Base-by-base conservation (phyloP, 352 stramenopile genomes). In the Phytophthora sp. region DNA sequence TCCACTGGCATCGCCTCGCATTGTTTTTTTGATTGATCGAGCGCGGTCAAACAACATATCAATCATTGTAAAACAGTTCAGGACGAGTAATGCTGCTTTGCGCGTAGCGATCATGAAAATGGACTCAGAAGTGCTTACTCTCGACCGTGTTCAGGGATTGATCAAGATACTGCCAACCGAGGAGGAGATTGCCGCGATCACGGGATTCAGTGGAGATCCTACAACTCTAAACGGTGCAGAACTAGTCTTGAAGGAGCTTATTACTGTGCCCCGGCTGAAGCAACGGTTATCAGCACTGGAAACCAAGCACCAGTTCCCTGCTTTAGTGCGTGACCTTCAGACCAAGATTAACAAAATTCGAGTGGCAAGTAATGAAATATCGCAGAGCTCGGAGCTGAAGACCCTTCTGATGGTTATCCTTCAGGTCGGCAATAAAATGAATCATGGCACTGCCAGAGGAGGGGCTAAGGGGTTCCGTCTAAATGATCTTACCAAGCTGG, bases 1-100 rank as follows among this genome's bases (percentile, higher is more conserved):
- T 2, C 84, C 84, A 1, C 24, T 86, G 1, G 48, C 59, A 6
- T 91, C 84, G 1, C 84, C 84, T 8, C 74, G 77, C 6, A 54
- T 93, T 11, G 80, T 93, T 4, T 93, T 91, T 52, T 54, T 93
- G 32, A 93, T 93, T 49, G 84, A 93, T 26, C 74, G 84, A 18
- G 76, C 66, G 2, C 67, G 84, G 4, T 82, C 84, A 5, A 93
- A 93, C 66, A 95, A 95, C 54, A 96, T 98, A n/a, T 97, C 95
- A 15, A 99, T 99, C 64, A 98, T 98, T 64, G 84, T 99, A 37
- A 97, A 97, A 64, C 90, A 97, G 63, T 92, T 99, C 38, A 90
- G 96, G 41, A 97, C 99, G 77, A 97, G 81, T 76, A 85, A 92
- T 41, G 72, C 79, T 0, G 78, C 89, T 15, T 64, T 97, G 38